These are phyloP conservation scores for Sapria himalayana DNA, from an alignment of 345 rosid genomes.

Conservation along the genomic window DNA sequence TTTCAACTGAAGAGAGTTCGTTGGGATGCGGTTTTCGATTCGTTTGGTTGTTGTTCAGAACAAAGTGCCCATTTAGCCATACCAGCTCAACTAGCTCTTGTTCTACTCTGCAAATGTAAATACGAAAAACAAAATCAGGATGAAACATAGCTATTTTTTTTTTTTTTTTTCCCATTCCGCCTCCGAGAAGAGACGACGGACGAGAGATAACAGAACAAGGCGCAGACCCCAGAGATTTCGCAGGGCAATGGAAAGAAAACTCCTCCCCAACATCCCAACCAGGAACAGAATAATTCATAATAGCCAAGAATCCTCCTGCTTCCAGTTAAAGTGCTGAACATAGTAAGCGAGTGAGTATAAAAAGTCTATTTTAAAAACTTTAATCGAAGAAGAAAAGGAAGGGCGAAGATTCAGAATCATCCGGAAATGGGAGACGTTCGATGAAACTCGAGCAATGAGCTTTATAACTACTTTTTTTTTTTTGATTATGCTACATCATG, in stretches of 20 bases:
- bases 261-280: conserved; percentile 39
- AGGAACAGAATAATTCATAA: conserved; percentile 19
- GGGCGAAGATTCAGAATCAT: too few relatives aligned
- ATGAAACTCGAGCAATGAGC: too few relatives aligned
- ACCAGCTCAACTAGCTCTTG: conserved; percentile 44
- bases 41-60: conserved; percentile 38
- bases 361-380: too few relatives aligned
- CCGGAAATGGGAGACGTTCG: too few relatives aligned
- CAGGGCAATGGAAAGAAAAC: conserved; percentile 16
- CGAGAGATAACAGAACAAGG: conserved; percentile 1
- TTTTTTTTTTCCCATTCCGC: neutral
- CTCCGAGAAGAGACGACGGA: neutral
- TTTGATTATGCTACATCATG: too few relatives aligned
- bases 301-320: too few relatives aligned
- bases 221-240: conserved; percentile 23
- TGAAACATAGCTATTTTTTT: neutral
- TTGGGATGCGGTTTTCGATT: conserved; percentile 16
- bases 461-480: too few relatives aligned
- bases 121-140: conserved; percentile 5
- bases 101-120: conserved; percentile 19
- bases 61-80: conserved; percentile 52
- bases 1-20: conserved; percentile 11
- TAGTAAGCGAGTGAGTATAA: too few relatives aligned
- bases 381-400: too few relatives aligned
- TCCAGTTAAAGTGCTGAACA: too few relatives aligned